Evolutionary conservation across 768 basidiomycete species (phyloP).

Genomic region (Imleria badia): DNA sequence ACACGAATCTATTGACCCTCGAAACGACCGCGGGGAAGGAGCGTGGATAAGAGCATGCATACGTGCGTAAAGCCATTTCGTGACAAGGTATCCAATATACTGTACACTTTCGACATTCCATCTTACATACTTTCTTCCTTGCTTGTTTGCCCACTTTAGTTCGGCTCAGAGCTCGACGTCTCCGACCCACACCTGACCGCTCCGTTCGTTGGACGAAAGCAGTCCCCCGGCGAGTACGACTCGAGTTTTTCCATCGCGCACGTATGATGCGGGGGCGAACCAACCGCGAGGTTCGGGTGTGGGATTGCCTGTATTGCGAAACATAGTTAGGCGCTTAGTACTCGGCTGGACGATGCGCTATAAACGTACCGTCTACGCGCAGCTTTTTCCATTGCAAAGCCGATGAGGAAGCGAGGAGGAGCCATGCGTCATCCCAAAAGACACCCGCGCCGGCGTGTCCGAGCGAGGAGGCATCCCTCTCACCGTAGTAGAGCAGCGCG

Average conservation of each 20-base stretch:
- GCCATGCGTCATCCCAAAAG: slow-evolving; percentile 43
- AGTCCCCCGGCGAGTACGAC: slow-evolving; percentile 43
- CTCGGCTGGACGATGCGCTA: background rate
- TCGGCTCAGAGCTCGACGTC: slow-evolving; percentile 27
- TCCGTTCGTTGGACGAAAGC: slow-evolving; percentile 40
- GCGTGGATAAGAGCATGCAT: too few relatives aligned
- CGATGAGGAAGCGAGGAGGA: slow-evolving; percentile 20
- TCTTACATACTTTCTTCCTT: too few relatives aligned
- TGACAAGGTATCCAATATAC: too few relatives aligned
- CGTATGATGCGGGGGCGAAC: slow-evolving; percentile 26
- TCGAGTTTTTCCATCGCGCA: slow-evolving; percentile 22
- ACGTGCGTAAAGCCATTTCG: too few relatives aligned
- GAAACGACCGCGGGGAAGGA: too few relatives aligned
- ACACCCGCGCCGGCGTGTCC: slow-evolving; percentile 41
- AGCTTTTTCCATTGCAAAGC: slow-evolving; percentile 30
- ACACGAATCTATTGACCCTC: too few relatives aligned
- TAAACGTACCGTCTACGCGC: slow-evolving; percentile 6
- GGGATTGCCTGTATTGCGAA: background rate
- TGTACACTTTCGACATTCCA: too few relatives aligned
- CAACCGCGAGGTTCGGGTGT: slow-evolving; percentile 41
- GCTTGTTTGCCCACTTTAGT: too few relatives aligned
- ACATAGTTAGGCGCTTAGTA: too few relatives aligned
- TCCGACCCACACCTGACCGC: slow-evolving; percentile 42
- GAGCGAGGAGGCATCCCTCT: slow-evolving; percentile 33
- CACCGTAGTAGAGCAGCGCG: slow-evolving; percentile 39